Base-by-base conservation (phyloP, 208 protist species). In the Porcisia hertigi region DNA sequence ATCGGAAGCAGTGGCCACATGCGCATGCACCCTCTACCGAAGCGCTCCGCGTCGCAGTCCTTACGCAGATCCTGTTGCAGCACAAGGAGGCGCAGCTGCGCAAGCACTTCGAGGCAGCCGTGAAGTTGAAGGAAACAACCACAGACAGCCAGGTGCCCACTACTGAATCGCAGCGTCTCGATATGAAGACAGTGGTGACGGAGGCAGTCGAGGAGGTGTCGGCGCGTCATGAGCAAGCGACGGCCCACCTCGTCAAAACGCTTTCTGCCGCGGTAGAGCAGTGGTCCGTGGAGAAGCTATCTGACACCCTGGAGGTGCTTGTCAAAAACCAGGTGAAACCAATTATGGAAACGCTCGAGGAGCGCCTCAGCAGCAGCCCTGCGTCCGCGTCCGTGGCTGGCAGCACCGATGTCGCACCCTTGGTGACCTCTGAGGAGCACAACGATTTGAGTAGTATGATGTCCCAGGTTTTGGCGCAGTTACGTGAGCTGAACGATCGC, bases 161-260 rank as follows among this genome's bases (percentile, higher is more conserved):
- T n/a, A 64, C 81, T 20, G 75, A 63, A 12, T 75, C 81, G 14
- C 78, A 84, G 54, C 85, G 71, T 9, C 75, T 81, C 1, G 84
- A 88, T 54, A 75, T 93, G 20, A 88, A 87, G 30, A 79, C 83
- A 9, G 77, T 91, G 82, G 81, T 93, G 54, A 79, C 80, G 41
- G 85, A 85, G 59, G 85, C 87, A 25, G 63, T 94, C 25, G 86
- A 92, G 59, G 87, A 94, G 75, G 86, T 94, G 39, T 83, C 82
- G 41, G 77, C 81, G 34, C 87, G 83, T 14, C 89, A 92, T 73
- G 87, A 94, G 73, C 87, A 92, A 59, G 88, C 87, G 49, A 92
- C 86, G 0, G 78, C 84, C 54, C 87, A 92, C 67, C 75, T 92
- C 7, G 84, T 90, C 7, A 87, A 85, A 66, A 88, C 89, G 25